Evolutionary conservation across 2,329 filamentous ascomycete genomes (phyloP).

Genomic region (Monosporascus cannonballus): DNA sequence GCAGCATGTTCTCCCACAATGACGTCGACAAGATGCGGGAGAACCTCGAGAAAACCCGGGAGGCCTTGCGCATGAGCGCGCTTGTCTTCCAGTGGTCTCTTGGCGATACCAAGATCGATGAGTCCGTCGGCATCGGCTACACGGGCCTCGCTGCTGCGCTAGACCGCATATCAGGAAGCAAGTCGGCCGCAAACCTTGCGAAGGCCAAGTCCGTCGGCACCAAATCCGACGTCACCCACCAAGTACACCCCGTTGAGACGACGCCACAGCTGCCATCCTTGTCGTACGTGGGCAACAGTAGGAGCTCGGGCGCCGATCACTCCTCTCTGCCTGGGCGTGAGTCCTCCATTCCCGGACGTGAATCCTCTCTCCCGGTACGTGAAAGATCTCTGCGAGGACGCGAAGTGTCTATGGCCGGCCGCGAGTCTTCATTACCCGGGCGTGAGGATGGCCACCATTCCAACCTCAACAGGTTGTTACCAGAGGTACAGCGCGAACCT

Average conservation of each 20-base stretch:
- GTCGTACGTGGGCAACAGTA: conserved; percentile 3
- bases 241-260: conserved; percentile 8
- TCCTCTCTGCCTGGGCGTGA: conserved; percentile 5
- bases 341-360: no score
- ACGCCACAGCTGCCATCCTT: conserved; percentile 3
- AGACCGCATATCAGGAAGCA: conserved; percentile 38
- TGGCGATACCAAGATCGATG: conserved; percentile 51
- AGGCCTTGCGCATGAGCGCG: conserved; percentile 57
- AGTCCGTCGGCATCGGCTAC: conserved; percentile 59
- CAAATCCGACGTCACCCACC: conserved; percentile 5
- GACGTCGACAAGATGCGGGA: conserved; percentile 55
- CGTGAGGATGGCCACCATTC: conserved; percentile 7
- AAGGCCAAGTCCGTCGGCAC: conserved; percentile 24
- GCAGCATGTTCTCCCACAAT: conserved; percentile 56
- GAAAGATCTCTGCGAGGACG: no score
- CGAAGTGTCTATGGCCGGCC: not conserved
- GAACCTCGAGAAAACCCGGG: conserved; percentile 51
- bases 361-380: no score
- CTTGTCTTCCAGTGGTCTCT: conserved; percentile 61
- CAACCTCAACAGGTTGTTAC: conserved; percentile 4
- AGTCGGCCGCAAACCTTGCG: conserved; percentile 18
- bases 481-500: conserved; percentile 12
- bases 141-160: conserved; percentile 60
- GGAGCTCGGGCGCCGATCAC: conserved; percentile 13
- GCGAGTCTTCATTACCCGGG: not conserved